Evolutionary conservation across 73 alveolate species (phyloP).

Genomic region (Paraurostyla sp.): DNA sequence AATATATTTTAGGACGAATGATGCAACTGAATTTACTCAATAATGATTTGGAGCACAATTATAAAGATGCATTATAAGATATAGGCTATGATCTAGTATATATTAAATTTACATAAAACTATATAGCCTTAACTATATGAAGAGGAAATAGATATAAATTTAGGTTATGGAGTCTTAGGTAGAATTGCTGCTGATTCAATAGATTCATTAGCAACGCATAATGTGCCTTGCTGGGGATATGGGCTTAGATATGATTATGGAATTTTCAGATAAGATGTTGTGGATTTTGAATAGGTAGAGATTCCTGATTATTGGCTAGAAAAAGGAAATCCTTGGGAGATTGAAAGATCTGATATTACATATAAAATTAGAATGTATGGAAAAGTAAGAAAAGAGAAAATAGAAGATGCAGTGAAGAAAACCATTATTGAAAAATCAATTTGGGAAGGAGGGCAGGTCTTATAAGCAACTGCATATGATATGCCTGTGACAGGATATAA

Average conservation of each 20-base stretch:
- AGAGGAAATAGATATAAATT: slow-evolving; percentile 59
- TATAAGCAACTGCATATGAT: slow-evolving; percentile 63
- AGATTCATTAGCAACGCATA: slow-evolving; percentile 52
- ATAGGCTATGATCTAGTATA: slow-evolving; percentile 57
- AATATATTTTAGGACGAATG: slow-evolving; percentile 49
- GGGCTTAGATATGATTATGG: slow-evolving; percentile 74
- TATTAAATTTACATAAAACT: not conserved
- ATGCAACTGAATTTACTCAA: slow-evolving; percentile 43
- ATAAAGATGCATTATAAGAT: slow-evolving; percentile 66
- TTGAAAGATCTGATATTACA: slow-evolving; percentile 46
- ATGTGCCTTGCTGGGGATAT: slow-evolving; percentile 74
- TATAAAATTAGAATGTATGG: slow-evolving; percentile 65
- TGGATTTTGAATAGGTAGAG: slow-evolving; percentile 52
- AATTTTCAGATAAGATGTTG: slow-evolving; percentile 59
- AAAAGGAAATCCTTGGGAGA: slow-evolving; percentile 75
- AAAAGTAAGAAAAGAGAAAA: slow-evolving; percentile 32
- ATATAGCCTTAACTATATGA: slow-evolving; percentile 54
- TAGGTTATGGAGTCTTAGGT: slow-evolving; percentile 67
- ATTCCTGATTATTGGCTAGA: slow-evolving; percentile 72
- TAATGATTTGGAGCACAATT: slow-evolving; percentile 49
- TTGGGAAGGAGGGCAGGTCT: slow-evolving; percentile 64
- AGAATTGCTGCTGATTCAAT: slow-evolving; percentile 56
- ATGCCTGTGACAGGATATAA: slow-evolving; percentile 70
- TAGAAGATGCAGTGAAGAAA: not conserved
- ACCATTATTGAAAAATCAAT: not conserved